phyloP scores from a whole-genome alignment of 176 grass and related monocot species.

The Urochloa ruziziensis region DNA sequence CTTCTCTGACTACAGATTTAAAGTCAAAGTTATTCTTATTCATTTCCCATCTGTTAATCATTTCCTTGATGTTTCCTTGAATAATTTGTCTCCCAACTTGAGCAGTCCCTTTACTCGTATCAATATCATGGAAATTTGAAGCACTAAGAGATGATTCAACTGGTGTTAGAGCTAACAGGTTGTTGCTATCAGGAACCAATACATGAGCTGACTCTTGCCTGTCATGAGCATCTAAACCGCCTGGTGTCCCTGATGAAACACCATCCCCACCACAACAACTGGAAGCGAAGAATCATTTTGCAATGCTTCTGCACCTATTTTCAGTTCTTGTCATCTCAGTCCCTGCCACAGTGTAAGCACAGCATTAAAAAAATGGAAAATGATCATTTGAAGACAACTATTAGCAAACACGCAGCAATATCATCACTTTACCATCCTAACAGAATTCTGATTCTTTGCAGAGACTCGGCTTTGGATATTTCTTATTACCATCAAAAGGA shows the following conservation, averaged over 20 bases:
- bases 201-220: conserved; percentile 37
- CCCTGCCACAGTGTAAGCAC: conserved; percentile 42
- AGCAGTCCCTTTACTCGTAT: conserved; percentile 31
- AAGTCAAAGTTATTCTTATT: conserved; percentile 79
- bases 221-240: conserved; percentile 36
- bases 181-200: conserved; percentile 37
- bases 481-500: conserved; percentile 80
- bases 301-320: conserved; percentile 47
- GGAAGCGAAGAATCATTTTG: conserved; percentile 50
- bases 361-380: conserved; percentile 18
- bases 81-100: conserved; percentile 40
- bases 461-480: conserved; percentile 62
- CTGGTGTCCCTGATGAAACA: conserved; percentile 31
- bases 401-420: not conserved
- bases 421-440: conserved; percentile 50
- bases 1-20: conserved; percentile 89
- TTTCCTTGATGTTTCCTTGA: conserved; percentile 86
- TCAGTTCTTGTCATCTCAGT: conserved; percentile 66
- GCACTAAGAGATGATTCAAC: conserved; percentile 52
- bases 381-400: not conserved
- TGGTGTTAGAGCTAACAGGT: conserved; percentile 45
- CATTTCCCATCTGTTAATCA: conserved; percentile 83
- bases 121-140: conserved; percentile 22
- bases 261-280: conserved; percentile 49
- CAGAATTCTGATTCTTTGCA: conserved; percentile 60